Evolutionary conservation across 345 rosid genomes (phyloP).

Genomic region (Boechera divaricarpa): DNA sequence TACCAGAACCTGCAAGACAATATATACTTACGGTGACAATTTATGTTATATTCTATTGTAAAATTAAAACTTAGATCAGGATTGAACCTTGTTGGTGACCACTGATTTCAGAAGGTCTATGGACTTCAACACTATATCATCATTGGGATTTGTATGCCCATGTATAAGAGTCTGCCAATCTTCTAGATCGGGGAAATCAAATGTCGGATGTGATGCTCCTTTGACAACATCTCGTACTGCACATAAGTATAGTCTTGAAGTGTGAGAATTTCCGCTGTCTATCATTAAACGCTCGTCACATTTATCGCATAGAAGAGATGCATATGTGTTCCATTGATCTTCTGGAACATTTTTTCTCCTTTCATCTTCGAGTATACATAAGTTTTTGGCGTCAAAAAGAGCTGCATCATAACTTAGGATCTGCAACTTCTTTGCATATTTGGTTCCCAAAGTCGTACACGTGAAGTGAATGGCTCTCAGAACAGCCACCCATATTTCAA

Average conservation of each 20-base stretch:
- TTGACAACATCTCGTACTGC: conserved; percentile 29
- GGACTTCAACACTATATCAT: conserved; percentile 23
- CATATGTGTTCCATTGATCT: conserved; percentile 24
- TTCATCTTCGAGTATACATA: conserved; percentile 15
- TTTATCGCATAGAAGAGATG: conserved; percentile 20
- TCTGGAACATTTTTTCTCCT: conserved; percentile 16
- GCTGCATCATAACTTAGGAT: background rate
- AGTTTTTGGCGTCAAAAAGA: background rate
- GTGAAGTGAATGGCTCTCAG: conserved; percentile 20
- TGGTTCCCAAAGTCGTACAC: conserved; percentile 7
- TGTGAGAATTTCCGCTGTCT: background rate
- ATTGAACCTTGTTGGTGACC: conserved; percentile 21
- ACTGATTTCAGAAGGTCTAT: conserved; percentile 1
- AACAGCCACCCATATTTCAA: conserved; percentile 33
- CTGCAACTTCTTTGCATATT: conserved; percentile 11
- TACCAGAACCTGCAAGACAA: conserved; percentile 16
- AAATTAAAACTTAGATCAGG: background rate
- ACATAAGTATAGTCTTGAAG: background rate
- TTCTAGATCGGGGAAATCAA: background rate
- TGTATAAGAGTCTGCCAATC: background rate
- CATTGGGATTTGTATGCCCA: conserved; percentile 12
- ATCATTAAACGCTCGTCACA: background rate
- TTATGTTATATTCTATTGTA: background rate
- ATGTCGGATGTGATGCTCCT: conserved; percentile 20
- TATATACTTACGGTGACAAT: background rate